phyloP scores from a whole-genome alignment of 2,329 filamentous ascomycete genomes.

The Drechslerella coelobrocha region DNA sequence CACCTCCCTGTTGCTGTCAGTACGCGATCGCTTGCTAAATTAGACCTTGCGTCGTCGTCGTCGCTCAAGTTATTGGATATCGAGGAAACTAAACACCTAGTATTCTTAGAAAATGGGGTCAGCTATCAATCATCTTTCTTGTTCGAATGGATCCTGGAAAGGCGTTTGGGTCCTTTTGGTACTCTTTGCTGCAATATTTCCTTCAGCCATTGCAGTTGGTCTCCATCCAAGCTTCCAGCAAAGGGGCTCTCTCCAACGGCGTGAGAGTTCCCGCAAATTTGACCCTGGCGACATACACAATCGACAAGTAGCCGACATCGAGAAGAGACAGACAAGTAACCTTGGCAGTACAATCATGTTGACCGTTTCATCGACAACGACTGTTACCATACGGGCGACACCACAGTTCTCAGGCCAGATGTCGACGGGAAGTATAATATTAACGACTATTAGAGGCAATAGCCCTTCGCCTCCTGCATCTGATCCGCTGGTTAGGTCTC shows the following conservation, averaged over 20 bases:
- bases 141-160: neutral
- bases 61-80: too few relatives aligned
- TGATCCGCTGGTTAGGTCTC: too few relatives aligned
- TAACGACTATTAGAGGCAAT: neutral
- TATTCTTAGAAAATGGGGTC: constrained; percentile 8
- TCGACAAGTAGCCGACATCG: neutral
- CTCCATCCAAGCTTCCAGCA: neutral
- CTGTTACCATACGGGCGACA: constrained; percentile 28
- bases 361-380: constrained; percentile 35
- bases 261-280: neutral
- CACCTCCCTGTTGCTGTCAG: too few relatives aligned
- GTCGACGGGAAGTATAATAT: neutral
- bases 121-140: neutral
- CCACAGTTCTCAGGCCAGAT: too few relatives aligned
- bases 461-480: too few relatives aligned
- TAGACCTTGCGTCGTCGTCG: too few relatives aligned
- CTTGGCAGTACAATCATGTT: constrained; percentile 27
- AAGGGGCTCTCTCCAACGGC: neutral
- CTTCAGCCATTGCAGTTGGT: constrained; percentile 16
- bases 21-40: too few relatives aligned
- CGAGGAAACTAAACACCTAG: too few relatives aligned
- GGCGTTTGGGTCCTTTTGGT: constrained; percentile 6
- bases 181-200: constrained; percentile 5
- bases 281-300: neutral
- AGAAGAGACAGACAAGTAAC: constrained; percentile 17